Base-by-base conservation (phyloP, 208 protist species). In the Wallacemonas collosoma region DNA sequence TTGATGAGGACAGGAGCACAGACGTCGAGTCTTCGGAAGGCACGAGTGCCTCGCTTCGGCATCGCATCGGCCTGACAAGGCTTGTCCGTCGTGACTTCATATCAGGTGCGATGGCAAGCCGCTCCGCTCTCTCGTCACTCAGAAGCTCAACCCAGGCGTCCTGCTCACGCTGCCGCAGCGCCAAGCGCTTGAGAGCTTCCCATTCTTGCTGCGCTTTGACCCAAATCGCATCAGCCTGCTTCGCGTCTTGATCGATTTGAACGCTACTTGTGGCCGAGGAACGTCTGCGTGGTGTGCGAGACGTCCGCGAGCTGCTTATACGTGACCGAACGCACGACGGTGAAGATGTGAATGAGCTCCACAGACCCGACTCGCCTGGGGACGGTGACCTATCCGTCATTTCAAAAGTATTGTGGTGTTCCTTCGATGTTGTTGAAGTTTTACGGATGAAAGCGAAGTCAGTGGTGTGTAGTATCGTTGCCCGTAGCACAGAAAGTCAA, bases 161-260 rank as follows among this genome's bases (percentile, higher is more conserved):
- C 55, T 60, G 55, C 35, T 60, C 55, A 9, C 7, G 7, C 7
- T 17, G 55, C 17, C 55, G 8, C 55, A 60, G 15, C 15, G 14
- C 14, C 17, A 60, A 35, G 17, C 55, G 55, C 55, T 60, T 60
- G 15, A 60, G 35, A 9, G 55, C 55, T 17, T 60, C 1, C 55
- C 55, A 60, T 35, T 60, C 55, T 35, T 60, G 15, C 17, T 60
- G 55, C 17, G 55, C 35, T 35, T 60, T 60, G 14, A 60, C 7
- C 55, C 55, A 60, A 35, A 60, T 60, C 15, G 8, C 55, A 35
- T 60, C 55, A 9, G 17, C 8, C 8, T 9, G 15, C 55, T 35
- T 60, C 35, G 11, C 50, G 51, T 36, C 35, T 43, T 62, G 9
- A 26, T 35, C 17, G 7, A 35, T 35, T 35, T 35, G 55, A 38